phyloP scores from a whole-genome alignment of 1,284 basidiomycete genomes.

The Fomitopsis palustris region DNA sequence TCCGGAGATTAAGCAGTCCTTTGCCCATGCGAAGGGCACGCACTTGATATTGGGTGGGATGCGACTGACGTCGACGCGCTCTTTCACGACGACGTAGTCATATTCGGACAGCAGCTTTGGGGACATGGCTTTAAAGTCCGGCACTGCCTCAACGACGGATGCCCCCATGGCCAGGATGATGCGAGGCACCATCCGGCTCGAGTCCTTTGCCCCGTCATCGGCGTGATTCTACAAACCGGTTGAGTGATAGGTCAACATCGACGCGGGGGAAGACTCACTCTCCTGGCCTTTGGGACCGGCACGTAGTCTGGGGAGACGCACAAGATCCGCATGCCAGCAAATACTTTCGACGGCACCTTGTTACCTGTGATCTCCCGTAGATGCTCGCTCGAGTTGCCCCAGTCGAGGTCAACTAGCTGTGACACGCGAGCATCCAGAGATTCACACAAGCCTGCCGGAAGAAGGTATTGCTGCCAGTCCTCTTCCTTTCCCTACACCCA shows the following conservation, averaged over 20 bases:
- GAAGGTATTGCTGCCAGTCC: conserved; percentile 63
- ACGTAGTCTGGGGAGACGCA: conserved; percentile 54
- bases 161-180: conserved; percentile 79
- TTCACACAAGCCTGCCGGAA: conserved; percentile 66
- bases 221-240: conserved; percentile 5
- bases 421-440: conserved; percentile 49
- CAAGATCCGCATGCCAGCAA: conserved; percentile 49
- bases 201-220: conserved; percentile 23
- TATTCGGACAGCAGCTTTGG: conserved; percentile 32
- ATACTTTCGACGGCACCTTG: conserved; percentile 51
- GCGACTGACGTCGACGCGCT: conserved; percentile 31
- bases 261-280: conserved; percentile 24
- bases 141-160: conserved; percentile 54
- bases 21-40: conserved; percentile 71
- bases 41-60: conserved; percentile 29
- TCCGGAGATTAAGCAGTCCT: conserved; percentile 72
- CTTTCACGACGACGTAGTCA: conserved; percentile 68
- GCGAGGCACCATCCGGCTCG: conserved; percentile 36
- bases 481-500: conserved; percentile 24
- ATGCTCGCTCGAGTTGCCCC: conserved; percentile 58
- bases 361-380: conserved; percentile 55
- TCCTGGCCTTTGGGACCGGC: conserved; percentile 37
- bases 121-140: conserved; percentile 34
- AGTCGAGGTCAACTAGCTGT: conserved; percentile 69
- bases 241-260: not conserved